A percentile compares a stretch with the other conserved stretches of the same genome.
Evolutionary conservation across 305 asterid species (phyloP).

Genomic region (Andrographis paniculata): DNA sequence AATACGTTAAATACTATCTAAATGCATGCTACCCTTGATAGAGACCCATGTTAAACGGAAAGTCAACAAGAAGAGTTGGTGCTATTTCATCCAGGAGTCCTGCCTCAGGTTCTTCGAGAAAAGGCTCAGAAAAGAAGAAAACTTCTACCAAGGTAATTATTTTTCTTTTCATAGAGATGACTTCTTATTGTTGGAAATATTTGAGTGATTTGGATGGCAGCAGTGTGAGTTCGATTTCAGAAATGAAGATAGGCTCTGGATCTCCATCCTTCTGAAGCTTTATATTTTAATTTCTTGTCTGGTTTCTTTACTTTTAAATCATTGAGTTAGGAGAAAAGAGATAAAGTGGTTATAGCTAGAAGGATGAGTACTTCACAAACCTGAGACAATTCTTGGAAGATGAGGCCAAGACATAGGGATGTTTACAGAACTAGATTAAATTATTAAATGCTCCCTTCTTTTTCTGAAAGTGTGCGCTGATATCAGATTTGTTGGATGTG

Average conservation of each 20-base stretch:
- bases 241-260: too few species aligned
- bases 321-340: too few species aligned
- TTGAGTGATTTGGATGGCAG: too few species aligned
- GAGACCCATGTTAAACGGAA: conserved; percentile 58
- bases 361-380: background rate
- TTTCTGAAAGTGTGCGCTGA: conserved; percentile 2
- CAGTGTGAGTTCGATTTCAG: too few species aligned
- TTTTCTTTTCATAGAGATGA: background rate
- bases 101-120: conserved; percentile 46
- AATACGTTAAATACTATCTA: conserved; percentile 9
- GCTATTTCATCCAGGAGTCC: conserved; percentile 41
- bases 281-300: too few species aligned
- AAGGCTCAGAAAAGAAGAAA: conserved; percentile 46
- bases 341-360: too few species aligned
- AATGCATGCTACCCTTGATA: conserved; percentile 20
- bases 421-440: background rate
- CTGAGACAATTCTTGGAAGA: background rate
- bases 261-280: too few species aligned
- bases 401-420: background rate
- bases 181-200: background rate
- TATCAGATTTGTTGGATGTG: background rate
- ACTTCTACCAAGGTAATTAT: conserved; percentile 47
- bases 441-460: background rate
- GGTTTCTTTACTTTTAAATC: too few species aligned
- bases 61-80: conserved; percentile 37